phyloP scores from a whole-genome alignment of 176 grass and related monocot species.

The Areca catechu region DNA sequence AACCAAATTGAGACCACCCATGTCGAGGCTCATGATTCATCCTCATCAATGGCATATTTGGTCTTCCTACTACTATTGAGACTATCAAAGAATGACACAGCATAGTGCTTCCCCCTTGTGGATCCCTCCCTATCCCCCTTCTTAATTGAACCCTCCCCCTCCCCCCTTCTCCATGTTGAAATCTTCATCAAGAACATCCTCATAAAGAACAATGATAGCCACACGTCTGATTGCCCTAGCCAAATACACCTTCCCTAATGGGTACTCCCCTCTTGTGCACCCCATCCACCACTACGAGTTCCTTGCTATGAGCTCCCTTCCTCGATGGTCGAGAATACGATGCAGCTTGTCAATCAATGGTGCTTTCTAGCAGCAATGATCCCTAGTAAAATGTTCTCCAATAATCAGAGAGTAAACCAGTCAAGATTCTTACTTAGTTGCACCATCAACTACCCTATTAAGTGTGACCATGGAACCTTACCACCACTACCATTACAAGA shows the following conservation, averaged over 20 bases:
- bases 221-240: slow-evolving; percentile 44
- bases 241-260: slow-evolving; percentile 30
- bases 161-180: slow-evolving; percentile 38
- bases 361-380: slow-evolving; percentile 1
- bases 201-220: slow-evolving; percentile 69
- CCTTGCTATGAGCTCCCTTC: slow-evolving; percentile 26
- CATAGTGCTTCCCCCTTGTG: slow-evolving; percentile 7
- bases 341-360: slow-evolving; percentile 14
- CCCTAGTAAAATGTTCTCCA: not conserved
- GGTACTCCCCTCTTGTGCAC: slow-evolving; percentile 18
- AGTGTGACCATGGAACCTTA: slow-evolving; percentile 50
- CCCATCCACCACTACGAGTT: slow-evolving; percentile 26
- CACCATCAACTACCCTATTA: slow-evolving; percentile 59
- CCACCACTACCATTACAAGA: too few relatives aligned
- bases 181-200: slow-evolving; percentile 53
- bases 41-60: too few relatives aligned
- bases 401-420: slow-evolving; percentile 3
- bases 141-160: slow-evolving; percentile 10
- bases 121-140: slow-evolving; percentile 1
- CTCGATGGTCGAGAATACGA: slow-evolving; percentile 4
- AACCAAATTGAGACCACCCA: too few relatives aligned
- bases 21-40: too few relatives aligned
- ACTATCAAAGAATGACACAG: not conserved
- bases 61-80: not conserved
- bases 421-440: not conserved